phyloP scores from a whole-genome alignment of 371 early-diverging fungal genomes.

The Blakeslea trispora region DNA sequence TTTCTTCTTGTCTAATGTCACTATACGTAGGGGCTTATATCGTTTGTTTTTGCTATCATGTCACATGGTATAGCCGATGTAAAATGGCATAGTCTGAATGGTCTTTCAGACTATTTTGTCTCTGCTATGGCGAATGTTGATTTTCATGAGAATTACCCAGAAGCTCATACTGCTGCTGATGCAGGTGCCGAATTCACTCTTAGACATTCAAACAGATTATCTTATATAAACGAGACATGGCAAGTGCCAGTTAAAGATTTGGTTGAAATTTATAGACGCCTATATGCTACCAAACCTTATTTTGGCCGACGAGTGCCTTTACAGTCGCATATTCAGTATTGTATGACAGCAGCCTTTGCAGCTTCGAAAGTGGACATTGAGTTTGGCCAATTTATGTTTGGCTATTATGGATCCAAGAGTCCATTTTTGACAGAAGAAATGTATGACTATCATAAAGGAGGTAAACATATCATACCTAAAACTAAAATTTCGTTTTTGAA shows the following conservation, averaged over 20 bases:
- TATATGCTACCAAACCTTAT: constrained; percentile 28
- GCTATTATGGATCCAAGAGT: constrained; percentile 47
- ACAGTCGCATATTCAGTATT: constrained; percentile 48
- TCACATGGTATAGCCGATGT: constrained; percentile 86
- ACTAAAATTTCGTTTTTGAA: background rate
- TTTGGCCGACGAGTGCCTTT: constrained; percentile 24
- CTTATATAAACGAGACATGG: constrained; percentile 66
- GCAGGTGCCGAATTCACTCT: constrained; percentile 82
- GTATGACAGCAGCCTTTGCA: constrained; percentile 66
- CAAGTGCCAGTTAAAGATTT: constrained; percentile 77
- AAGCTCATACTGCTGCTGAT: constrained; percentile 78
- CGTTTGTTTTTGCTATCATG: constrained; percentile 80
- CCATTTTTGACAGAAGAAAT: constrained; percentile 78
- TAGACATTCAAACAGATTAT: constrained; percentile 44
- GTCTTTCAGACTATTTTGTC: constrained; percentile 72
- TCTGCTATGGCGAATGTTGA: constrained; percentile 63
- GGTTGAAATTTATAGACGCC: constrained; percentile 64
- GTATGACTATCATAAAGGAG: constrained; percentile 74
- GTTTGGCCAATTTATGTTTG: constrained; percentile 50
- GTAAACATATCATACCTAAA: constrained; percentile 28
- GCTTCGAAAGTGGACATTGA: constrained; percentile 64
- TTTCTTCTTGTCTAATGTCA: too few species aligned
- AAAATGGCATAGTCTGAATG: constrained; percentile 81
- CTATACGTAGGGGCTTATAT: constrained; percentile 55
- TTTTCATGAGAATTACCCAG: constrained; percentile 57